Evolutionary conservation across 169 alveolate genomes (phyloP).

Genomic region (Eimeria acervulina): DNA sequence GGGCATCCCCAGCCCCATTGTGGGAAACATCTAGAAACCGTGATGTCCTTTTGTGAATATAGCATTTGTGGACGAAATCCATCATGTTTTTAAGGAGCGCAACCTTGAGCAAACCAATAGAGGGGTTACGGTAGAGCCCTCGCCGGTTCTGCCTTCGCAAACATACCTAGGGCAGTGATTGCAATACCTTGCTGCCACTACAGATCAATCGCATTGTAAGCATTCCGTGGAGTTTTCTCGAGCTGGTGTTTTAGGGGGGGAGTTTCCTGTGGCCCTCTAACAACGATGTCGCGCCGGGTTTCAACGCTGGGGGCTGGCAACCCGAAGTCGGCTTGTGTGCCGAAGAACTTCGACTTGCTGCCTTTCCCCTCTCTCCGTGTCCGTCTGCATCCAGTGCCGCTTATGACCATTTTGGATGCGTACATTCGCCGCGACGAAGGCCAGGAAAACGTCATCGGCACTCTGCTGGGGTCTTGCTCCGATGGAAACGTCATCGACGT

Average conservation of each 20-base stretch:
- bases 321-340: slow-evolving; percentile 78
- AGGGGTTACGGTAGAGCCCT: neutral
- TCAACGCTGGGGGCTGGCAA: slow-evolving; percentile 28
- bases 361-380: slow-evolving; percentile 91
- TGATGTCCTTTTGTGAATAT: neutral
- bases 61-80: neutral
- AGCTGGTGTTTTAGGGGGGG: neutral
- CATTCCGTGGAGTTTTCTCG: neutral
- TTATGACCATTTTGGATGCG: slow-evolving; percentile 94
- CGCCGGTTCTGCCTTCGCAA: neutral
- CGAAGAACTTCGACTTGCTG: slow-evolving; percentile 89
- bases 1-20: slow-evolving; percentile 7
- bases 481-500: slow-evolving; percentile 94
- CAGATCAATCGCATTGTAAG: neutral
- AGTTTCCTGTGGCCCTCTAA: neutral
- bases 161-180: neutral
- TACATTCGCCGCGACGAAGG: slow-evolving; percentile 94
- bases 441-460: slow-evolving; percentile 94
- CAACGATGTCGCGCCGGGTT: slow-evolving; percentile 70
- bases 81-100: neutral
- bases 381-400: slow-evolving; percentile 94
- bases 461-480: slow-evolving; percentile 92
- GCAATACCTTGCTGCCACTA: neutral
- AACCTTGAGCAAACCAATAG: neutral
- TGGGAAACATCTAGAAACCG: neutral